Evolutionary conservation across 169 alveolate genomes (phyloP), one percentile per base, ranked within the genome.

Genomic region (Plasmodium blacklocki): DNA sequence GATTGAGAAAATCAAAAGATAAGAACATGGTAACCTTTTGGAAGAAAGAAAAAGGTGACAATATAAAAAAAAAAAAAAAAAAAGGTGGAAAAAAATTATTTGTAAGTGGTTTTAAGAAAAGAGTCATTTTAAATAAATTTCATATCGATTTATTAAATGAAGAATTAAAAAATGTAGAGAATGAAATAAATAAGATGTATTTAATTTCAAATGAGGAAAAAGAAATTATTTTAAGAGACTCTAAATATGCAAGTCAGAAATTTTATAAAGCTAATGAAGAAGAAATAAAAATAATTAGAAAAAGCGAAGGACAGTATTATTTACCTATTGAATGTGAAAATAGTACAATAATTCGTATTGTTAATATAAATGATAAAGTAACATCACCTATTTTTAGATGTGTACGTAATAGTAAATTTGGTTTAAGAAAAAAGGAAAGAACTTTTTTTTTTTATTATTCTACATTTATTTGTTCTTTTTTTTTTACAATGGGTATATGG

Each of bases 381-480:
- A 89, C 96, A 2, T 93, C 96, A 15, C 97, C 97, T 3, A 95
- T 95, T 5, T 80, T 92, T 66, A 74, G 94, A 21, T 74, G 96
- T 19, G 93, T 94, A 9, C 93, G 89, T 60, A 93, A 72, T 88
- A 93, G 97, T 60, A 96, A 95, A 83, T 96, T 93, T 50, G 98
- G 98, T 23, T 83, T 96, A 63, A 94, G 97, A 39, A 92, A 93
- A 74, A 95, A 93, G 11, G 98, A 96, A 92, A 88, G 92, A 68
- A 88, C 91, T 74, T 80, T 80, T 58, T 80, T 80, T 62, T 80
- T 80, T 15, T 80, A 54, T 49, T 80, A 80, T n/a, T 80, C 94
- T 68, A 68, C 93, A 78, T 67, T 89, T 93, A 21, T 85, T 89
- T 78, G 93, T 73, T 5, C 95, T 92, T 62, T 68, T 74, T 47